Evolutionary conservation across 441 rosid genomes (phyloP).

Genomic region (Jatropha podagrica): DNA sequence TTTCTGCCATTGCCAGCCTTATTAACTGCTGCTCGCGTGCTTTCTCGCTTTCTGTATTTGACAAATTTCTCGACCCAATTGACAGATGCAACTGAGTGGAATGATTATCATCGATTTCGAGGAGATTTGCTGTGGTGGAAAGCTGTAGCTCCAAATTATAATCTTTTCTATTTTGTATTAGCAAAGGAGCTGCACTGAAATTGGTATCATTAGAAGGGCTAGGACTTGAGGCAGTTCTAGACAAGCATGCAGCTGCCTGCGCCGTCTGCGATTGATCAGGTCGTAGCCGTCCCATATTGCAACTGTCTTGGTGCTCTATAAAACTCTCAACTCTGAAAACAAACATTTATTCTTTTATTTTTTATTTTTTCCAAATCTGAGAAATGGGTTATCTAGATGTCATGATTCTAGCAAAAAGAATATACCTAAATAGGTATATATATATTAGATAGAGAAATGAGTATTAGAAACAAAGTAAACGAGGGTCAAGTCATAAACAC

Average conservation of each 20-base stretch:
- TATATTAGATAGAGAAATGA: background rate
- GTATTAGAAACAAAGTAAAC: background rate
- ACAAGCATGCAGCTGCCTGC: slow-evolving; percentile 46
- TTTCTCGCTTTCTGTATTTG: slow-evolving; percentile 16
- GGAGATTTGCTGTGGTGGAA: slow-evolving; percentile 32
- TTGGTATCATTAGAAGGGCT: slow-evolving; percentile 55
- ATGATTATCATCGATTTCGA: slow-evolving; percentile 31
- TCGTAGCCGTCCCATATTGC: slow-evolving; percentile 55
- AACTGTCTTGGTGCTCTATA: slow-evolving; percentile 86
- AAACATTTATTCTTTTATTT: too few species aligned
- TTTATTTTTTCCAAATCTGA: too few species aligned
- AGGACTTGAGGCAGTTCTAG: slow-evolving; percentile 58
- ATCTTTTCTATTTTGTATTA: slow-evolving; percentile 26
- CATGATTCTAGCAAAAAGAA: background rate
- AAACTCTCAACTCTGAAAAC: slow-evolving; percentile 82
- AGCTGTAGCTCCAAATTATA: slow-evolving; percentile 62
- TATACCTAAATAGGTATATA: background rate
- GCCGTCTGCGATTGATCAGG: slow-evolving; percentile 35
- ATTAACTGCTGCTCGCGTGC: slow-evolving; percentile 45
- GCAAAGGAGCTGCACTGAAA: slow-evolving; percentile 47
- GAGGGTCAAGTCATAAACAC: slow-evolving; percentile 21
- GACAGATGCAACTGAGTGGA: slow-evolving; percentile 55
- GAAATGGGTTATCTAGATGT: too few species aligned
- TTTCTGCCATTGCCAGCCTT: slow-evolving; percentile 71
- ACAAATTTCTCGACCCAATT: slow-evolving; percentile 39